Base-by-base conservation (phyloP, 768 basidiomycete species). In the Clathrus columnatus region DNA sequence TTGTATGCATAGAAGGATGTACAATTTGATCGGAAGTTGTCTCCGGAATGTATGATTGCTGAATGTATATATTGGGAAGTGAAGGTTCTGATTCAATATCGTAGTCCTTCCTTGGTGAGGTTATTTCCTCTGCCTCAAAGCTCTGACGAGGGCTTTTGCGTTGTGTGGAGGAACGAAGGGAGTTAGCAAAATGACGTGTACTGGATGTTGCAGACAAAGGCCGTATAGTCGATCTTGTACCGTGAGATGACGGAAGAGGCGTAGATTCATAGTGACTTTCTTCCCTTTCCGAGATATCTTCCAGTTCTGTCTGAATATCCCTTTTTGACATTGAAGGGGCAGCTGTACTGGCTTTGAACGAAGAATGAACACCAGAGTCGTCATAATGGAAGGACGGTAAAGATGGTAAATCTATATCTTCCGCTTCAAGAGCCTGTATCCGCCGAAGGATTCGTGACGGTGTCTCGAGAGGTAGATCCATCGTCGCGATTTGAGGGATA, bases 371-470 rank as follows among this genome's bases (percentile, higher is more conserved):
- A 27, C 18, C 56, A 61, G 54, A 55, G 28, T 85, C 80, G 27
- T 90, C 87, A 63, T 86, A 83, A 6, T 87, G 85, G 11, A 91
- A 68, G 2, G 87, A 87, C 1, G 89, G 89, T 2, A 92, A 72
- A 27, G 89, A 91, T 8, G 90, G 85, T 74, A 91, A 85, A 59
- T 89, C 87, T 59, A 73, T 69, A 57, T 82, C 80, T 36, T 62
- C 47, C 21, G 52, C 63, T 61, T 89, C 84, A n/a, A 78, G 72
- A 0, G 78, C 83, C 67, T 91, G 81, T 50, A 92, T 90, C 46
- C 90, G 79, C 26, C 89, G 78, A 85, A 84, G 87, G 63, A 92
- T 83, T 44, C 88, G 76, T 23, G 90, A 91, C 0, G 89, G 89
- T 16, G 89, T 92, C 68, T 92, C 89, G 7, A 73, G 62, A 24